phyloP scores from a whole-genome alignment of 768 basidiomycete genomes.

The Fomitopsis pulvina region DNA sequence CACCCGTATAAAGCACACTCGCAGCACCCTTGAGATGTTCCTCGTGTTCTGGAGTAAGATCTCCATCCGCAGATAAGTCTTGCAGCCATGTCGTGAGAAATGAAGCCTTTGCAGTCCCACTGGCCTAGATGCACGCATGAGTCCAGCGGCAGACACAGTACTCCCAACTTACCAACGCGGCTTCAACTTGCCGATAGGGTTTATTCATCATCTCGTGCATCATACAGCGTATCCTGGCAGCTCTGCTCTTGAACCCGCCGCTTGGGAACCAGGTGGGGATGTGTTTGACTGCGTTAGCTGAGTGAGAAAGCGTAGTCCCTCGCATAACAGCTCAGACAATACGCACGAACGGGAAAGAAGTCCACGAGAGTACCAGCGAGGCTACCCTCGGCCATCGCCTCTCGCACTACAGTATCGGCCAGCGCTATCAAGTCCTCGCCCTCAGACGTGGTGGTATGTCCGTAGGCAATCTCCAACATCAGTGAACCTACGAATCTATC shows the following conservation, averaged over 20 bases:
- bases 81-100: constrained; percentile 13
- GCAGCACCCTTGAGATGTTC: constrained; percentile 15
- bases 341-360: constrained; percentile 5
- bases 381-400: constrained; percentile 6
- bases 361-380: constrained; percentile 9
- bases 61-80: constrained; percentile 5
- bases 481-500: not conserved
- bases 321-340: not conserved
- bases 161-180: constrained; percentile 3
- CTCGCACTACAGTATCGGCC: constrained; percentile 7
- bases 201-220: constrained; percentile 10
- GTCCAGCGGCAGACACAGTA: not conserved
- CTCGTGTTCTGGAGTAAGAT: constrained; percentile 7
- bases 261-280: not conserved
- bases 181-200: constrained; percentile 13
- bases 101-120: constrained; percentile 11
- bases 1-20: constrained; percentile 16
- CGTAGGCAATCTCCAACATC: constrained; percentile 13
- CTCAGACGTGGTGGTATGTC: not conserved
- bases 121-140: constrained; percentile 1
- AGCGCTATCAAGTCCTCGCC: constrained; percentile 9
- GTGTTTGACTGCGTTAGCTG: not conserved
- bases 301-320: not conserved
- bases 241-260: not conserved
- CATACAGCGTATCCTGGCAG: constrained; percentile 6